These are phyloP conservation scores for Cystobasidium ongulense DNA, from an alignment of 768 basidiomycete genomes.

Conservation along the genomic window DNA sequence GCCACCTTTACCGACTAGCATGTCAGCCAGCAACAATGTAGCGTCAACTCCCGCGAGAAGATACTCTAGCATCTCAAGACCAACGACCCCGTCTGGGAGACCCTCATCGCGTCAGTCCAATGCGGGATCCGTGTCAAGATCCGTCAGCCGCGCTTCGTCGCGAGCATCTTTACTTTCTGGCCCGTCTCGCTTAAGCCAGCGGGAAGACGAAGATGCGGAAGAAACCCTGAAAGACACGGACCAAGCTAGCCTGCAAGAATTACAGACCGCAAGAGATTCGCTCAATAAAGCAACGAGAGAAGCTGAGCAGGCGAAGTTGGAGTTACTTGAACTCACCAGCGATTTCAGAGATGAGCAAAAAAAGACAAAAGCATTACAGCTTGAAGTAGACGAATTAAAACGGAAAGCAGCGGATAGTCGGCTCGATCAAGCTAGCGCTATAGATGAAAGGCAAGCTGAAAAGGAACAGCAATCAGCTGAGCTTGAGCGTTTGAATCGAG, in stretches of 20 bases:
- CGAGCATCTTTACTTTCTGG: background rate
- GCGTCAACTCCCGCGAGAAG: background rate
- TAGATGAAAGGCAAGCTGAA: slow-evolving; percentile 26
- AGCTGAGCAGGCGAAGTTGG: slow-evolving; percentile 27
- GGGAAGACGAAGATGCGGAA: slow-evolving; percentile 1
- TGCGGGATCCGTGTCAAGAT: background rate
- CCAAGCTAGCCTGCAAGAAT: background rate
- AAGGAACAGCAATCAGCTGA: slow-evolving; percentile 8
- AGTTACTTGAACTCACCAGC: slow-evolving; percentile 14
- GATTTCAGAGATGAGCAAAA: slow-evolving; percentile 15
- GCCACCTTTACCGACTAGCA: slow-evolving; percentile 8
- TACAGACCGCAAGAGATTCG: slow-evolving; percentile 2
- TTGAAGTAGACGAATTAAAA: slow-evolving; percentile 50
- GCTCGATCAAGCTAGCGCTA: slow-evolving; percentile 26
- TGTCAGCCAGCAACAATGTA: background rate
- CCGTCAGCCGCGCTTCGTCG: slow-evolving; percentile 28
- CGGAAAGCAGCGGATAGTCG: slow-evolving; percentile 38
- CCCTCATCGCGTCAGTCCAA: slow-evolving; percentile 25
- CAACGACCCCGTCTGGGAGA: slow-evolving; percentile 17
- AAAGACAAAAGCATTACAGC: slow-evolving; percentile 45
- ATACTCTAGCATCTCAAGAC: slow-evolving; percentile 12
- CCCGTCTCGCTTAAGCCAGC: slow-evolving; percentile 2
- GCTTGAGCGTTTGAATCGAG: slow-evolving; percentile 13
- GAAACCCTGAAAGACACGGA: background rate
- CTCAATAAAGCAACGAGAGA: slow-evolving; percentile 6